Conservation (phyloP, 768 basidiomycete genomes). For the Serendipita vermifera region DNA sequence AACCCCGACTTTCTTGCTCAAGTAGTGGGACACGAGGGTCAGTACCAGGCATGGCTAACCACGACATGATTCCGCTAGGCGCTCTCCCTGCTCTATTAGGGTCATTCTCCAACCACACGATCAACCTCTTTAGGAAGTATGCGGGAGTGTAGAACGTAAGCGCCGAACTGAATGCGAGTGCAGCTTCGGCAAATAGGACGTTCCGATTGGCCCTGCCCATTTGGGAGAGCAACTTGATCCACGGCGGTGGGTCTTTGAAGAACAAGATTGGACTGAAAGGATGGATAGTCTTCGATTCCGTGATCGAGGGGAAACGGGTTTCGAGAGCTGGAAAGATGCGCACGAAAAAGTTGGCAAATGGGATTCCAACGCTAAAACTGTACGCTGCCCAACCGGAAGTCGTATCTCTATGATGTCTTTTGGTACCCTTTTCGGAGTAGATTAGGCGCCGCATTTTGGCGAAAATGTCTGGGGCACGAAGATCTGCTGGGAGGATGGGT, state of each 20-base stretch:
- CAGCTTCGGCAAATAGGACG: constrained; percentile 30
- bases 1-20: constrained; percentile 19
- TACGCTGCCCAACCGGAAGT: neutral
- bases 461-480: constrained; percentile 52
- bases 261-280: neutral
- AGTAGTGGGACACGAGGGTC: too few species aligned
- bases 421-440: neutral
- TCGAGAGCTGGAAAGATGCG: neutral
- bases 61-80: constrained; percentile 8
- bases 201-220: constrained; percentile 44
- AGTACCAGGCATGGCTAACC: too few species aligned
- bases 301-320: neutral
- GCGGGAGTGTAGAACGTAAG: constrained; percentile 51
- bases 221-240: constrained; percentile 37
- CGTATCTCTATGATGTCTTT: too few species aligned
- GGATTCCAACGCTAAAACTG: neutral
- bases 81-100: constrained; percentile 18
- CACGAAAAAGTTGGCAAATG: neutral
- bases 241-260: neutral
- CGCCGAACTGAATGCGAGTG: constrained; percentile 45
- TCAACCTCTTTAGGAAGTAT: constrained; percentile 24
- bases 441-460: constrained; percentile 39
- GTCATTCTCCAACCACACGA: constrained; percentile 26
- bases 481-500: constrained; percentile 60
- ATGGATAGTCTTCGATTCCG: neutral